A percentile compares a stretch with the other conserved stretches of the same genome.
phyloP scores from a whole-genome alignment of 352 stramenopile species.

The Globisporangium recalcitrans region DNA sequence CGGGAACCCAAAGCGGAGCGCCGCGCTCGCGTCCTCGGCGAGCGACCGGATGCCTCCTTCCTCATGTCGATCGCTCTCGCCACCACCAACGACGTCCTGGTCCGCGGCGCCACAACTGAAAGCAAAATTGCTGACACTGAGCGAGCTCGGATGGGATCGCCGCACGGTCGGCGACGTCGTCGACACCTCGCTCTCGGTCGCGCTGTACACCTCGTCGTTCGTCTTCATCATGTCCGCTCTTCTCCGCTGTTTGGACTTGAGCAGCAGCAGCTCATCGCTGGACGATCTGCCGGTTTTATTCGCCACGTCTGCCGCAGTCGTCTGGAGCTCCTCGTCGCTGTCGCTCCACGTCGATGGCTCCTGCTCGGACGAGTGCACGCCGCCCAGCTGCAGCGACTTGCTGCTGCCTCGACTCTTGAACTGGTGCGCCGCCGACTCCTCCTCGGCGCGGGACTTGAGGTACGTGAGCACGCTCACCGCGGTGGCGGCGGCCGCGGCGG shows the following conservation, averaged over 20 bases:
- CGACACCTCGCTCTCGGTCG: conserved; percentile 61
- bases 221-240: conserved; percentile 16
- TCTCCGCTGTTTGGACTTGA: conserved; percentile 19
- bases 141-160: conserved; percentile 8
- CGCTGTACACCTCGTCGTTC: conserved; percentile 55
- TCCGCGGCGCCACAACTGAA: conserved; percentile 23
- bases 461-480: conserved; percentile 69
- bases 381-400: conserved; percentile 4
- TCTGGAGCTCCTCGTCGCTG: conserved; percentile 16
- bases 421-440: conserved; percentile 3
- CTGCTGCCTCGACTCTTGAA: neutral
- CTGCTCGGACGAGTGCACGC: conserved; percentile 5
- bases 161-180: conserved; percentile 24
- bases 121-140: conserved; percentile 14
- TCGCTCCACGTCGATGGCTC: conserved; percentile 29
- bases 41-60: neutral
- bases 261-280: neutral
- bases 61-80: neutral
- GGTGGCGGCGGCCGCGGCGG: conserved; percentile 56
- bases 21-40: neutral
- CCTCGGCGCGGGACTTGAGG: conserved; percentile 34
- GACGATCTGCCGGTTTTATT: conserved; percentile 6
- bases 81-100: conserved; percentile 14
- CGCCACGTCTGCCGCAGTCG: neutral
- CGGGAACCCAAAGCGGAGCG: conserved; percentile 4